phyloP scores from a whole-genome alignment of 768 basidiomycete species.

The Panaeolus cyanescens region DNA sequence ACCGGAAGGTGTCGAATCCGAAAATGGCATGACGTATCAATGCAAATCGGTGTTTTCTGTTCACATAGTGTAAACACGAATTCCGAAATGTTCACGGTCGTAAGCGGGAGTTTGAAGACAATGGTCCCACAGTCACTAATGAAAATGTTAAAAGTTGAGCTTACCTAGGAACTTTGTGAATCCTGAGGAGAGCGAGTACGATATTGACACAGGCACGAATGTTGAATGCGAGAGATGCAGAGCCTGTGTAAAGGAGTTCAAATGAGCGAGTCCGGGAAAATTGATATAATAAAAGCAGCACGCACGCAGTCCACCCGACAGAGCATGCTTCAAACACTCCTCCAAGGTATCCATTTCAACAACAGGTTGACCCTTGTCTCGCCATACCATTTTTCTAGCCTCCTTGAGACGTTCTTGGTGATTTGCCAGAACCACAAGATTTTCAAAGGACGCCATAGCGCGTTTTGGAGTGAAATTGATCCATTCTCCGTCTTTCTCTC shows the following conservation, averaged over 20 bases:
- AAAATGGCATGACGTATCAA: conserved; percentile 83
- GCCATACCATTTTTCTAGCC: conserved; percentile 81
- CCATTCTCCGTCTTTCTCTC: conserved; percentile 20
- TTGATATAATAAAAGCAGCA: conserved; percentile 25
- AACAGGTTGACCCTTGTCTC: conserved; percentile 76
- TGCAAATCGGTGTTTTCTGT: conserved; percentile 62
- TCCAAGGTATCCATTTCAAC: conserved; percentile 63
- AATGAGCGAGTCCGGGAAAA: background rate
- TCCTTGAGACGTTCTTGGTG: conserved; percentile 74
- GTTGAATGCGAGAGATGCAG: conserved; percentile 77
- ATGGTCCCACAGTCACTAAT: background rate
- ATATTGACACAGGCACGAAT: conserved; percentile 85
- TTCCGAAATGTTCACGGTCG: background rate
- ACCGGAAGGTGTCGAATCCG: conserved; percentile 79
- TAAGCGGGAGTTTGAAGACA: background rate
- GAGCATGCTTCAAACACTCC: conserved; percentile 73
- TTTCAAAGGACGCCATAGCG: conserved; percentile 79
- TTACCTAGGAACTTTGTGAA: conserved; percentile 68
- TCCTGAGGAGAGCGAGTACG: conserved; percentile 73
- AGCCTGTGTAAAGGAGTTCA: conserved; percentile 50
- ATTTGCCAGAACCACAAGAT: conserved; percentile 82
- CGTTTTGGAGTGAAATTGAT: conserved; percentile 51
- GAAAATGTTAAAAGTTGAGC: conserved; percentile 19
- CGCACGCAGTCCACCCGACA: conserved; percentile 71
- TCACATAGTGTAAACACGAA: background rate